phyloP scores from a whole-genome alignment of 768 basidiomycete species.

The Trametes elegans region DNA sequence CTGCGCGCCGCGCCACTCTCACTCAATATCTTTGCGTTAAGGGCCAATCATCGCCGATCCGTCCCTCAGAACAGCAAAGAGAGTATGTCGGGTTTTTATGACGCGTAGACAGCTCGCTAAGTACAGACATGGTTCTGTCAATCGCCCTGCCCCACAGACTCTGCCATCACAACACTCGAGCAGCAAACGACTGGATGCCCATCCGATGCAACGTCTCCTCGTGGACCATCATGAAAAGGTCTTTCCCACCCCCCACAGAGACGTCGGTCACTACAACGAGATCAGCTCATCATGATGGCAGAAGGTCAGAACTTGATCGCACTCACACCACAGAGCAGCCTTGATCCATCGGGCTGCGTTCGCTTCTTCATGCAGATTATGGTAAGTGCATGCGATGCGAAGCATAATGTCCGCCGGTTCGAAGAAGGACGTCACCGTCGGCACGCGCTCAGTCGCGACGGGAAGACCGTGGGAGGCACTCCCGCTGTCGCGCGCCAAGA shows the following conservation, averaged over 20 bases:
- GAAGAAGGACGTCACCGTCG: constrained; percentile 11
- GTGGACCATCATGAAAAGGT: constrained; percentile 13
- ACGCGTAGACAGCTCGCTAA: no score
- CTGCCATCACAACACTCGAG: neutral
- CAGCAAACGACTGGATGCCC: constrained; percentile 5
- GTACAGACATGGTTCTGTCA: no score
- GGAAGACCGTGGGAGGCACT: neutral
- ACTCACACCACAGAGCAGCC: constrained; percentile 15
- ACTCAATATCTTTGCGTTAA: no score
- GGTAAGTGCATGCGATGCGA: constrained; percentile 8
- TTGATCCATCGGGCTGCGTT: constrained; percentile 12
- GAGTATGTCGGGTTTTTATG: no score
- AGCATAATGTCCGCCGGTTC: constrained; percentile 13
- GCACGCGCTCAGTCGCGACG: constrained; percentile 5
- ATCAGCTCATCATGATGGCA: neutral
- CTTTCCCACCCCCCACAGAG: constrained; percentile 13
- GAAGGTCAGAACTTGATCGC: neutral
- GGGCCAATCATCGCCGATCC: no score
- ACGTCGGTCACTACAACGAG: constrained; percentile 3
- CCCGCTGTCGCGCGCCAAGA: neutral
- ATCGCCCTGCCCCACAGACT: no score
- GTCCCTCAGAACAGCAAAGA: no score
- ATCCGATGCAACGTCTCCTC: constrained; percentile 7
- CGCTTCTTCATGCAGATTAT: neutral
- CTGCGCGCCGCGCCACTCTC: no score